Evolutionary conservation across 768 basidiomycete genomes (phyloP).

Genomic region (Boletus eberwhitei): DNA sequence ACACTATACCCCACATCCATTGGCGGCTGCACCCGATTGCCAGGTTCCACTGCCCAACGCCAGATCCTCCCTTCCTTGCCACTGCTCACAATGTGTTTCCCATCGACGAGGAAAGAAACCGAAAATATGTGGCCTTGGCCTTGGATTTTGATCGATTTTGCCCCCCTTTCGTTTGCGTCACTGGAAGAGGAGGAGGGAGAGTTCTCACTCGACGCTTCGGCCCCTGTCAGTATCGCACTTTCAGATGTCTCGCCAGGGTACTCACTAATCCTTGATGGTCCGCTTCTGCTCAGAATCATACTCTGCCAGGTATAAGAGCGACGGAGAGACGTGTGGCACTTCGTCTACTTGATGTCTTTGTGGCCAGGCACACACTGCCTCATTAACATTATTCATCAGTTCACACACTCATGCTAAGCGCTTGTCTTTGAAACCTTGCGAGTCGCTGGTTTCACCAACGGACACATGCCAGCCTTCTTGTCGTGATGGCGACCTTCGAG

Average conservation of each 20-base stretch:
- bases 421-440: no score
- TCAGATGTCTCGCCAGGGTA: not conserved
- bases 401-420: not conserved
- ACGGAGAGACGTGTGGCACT: not conserved
- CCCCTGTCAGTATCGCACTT: not conserved
- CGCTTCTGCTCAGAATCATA: not conserved
- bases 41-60: not conserved
- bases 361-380: no score
- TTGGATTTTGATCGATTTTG: not conserved
- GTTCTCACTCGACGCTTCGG: not conserved
- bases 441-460: no score
- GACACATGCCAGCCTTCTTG: no score
- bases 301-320: no score
- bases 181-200: not conserved
- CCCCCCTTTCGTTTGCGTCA: no score
- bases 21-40: not conserved
- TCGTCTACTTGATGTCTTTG: not conserved
- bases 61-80: not conserved
- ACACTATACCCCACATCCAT: not conserved
- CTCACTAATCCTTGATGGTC: not conserved
- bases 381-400: not conserved
- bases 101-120: not conserved
- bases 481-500: not conserved
- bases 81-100: not conserved
- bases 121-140: not conserved